phyloP scores from a whole-genome alignment of 1,139 yeast genomes.

The Chernovozyma sophiae-reginae region DNA sequence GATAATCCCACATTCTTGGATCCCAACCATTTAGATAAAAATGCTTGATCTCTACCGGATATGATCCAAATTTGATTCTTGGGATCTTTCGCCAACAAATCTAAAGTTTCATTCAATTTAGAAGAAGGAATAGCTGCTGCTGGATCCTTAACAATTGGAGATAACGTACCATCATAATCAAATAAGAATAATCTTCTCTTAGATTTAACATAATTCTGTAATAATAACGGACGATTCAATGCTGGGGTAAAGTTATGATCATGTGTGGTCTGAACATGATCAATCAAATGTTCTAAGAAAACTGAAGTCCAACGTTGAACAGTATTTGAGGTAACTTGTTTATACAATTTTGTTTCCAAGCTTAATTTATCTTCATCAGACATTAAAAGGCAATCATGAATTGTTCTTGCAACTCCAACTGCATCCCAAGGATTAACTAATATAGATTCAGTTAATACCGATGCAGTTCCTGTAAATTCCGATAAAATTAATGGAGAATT shows the following conservation, averaged over 20 bases:
- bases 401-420: conserved; percentile 84
- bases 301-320: conserved; percentile 77
- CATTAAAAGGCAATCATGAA: conserved; percentile 63
- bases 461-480: conserved; percentile 91
- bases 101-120: conserved; percentile 57
- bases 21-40: conserved; percentile 88
- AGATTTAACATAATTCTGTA: conserved; percentile 58
- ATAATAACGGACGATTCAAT: conserved; percentile 65
- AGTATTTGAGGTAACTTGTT: conserved; percentile 65
- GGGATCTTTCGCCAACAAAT: conserved; percentile 66
- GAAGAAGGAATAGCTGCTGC: conserved; percentile 97
- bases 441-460: conserved; percentile 72
- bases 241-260: conserved; percentile 73
- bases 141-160: conserved; percentile 94
- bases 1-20: conserved; percentile 68
- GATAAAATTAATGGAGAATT: conserved; percentile 78
- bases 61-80: conserved; percentile 90
- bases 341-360: conserved; percentile 52
- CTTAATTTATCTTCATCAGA: conserved; percentile 35
- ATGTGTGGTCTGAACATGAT: conserved; percentile 43
- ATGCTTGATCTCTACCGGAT: conserved; percentile 91
- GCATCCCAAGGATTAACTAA: conserved; percentile 97
- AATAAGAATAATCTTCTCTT: conserved; percentile 74
- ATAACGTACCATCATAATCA: conserved; percentile 95
- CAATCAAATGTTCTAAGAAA: conserved; percentile 53